Evolutionary conservation across 2,329 filamentous ascomycete species (phyloP).

Genomic region (Lachnellula hyalina): DNA sequence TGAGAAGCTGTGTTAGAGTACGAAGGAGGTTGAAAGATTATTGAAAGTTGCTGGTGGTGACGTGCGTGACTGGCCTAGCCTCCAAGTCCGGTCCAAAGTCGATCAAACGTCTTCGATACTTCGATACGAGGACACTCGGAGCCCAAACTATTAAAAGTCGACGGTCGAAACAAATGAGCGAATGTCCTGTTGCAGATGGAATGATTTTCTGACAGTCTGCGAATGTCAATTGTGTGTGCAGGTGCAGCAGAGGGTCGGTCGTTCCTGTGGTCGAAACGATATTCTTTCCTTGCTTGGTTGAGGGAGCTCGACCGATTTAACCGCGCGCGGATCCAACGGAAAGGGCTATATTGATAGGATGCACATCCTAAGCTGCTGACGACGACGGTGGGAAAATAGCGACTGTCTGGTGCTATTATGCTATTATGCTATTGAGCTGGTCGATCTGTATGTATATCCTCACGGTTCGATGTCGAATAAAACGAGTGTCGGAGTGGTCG

Average conservation of each 20-base stretch:
- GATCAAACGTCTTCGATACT: conserved; percentile 11
- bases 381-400: too few relatives aligned
- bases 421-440: too few relatives aligned
- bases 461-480: too few relatives aligned
- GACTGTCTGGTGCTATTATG: too few relatives aligned
- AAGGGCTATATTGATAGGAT: background rate
- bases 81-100: conserved; percentile 3
- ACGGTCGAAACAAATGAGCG: conserved; percentile 10
- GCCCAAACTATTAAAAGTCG: background rate
- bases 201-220: conserved; percentile 1
- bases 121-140: conserved; percentile 1
- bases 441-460: too few relatives aligned
- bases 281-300: conserved; percentile 31
- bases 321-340: background rate
- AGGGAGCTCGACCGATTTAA: background rate
- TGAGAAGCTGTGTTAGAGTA: background rate
- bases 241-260: background rate
- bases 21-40: conserved; percentile 6
- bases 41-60: conserved; percentile 6
- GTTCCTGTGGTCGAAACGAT: conserved; percentile 5
- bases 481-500: too few relatives aligned
- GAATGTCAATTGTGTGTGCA: conserved; percentile 7
- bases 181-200: conserved; percentile 4
- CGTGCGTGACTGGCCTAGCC: conserved; percentile 12
- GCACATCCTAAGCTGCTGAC: background rate